Percentiles rank a stretch among this genome's conserved stretches.
These are phyloP conservation scores for Aspergillus bridgeri DNA, from an alignment of 495 filamentous ascomycete genomes.

Conservation along the genomic window DNA sequence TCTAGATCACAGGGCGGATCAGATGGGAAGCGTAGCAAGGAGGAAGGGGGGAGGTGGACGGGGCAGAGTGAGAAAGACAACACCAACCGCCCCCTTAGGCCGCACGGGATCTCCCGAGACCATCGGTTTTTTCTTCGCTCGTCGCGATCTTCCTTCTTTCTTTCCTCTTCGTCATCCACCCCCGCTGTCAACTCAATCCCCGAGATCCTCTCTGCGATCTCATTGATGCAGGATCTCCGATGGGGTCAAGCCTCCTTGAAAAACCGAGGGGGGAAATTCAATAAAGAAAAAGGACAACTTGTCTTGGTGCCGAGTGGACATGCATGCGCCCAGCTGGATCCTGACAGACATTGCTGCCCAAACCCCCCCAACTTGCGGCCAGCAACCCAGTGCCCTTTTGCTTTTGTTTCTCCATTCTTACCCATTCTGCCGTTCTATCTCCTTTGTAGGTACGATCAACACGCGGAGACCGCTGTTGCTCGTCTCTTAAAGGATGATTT, in stretches of 20 bases:
- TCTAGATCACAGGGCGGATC: not conserved
- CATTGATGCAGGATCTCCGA: constrained; percentile 11
- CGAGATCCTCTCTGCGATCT: constrained; percentile 9
- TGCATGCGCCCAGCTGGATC: constrained; percentile 22
- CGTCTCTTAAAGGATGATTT: constrained; percentile 21
- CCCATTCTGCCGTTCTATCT: constrained; percentile 14
- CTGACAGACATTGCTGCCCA: constrained; percentile 39
- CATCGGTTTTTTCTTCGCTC: not conserved
- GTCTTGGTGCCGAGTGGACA: constrained; percentile 19
- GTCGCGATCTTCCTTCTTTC: not conserved
- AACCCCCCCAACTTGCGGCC: constrained; percentile 16
- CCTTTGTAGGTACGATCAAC: constrained; percentile 22
- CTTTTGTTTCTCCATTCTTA: constrained; percentile 14
- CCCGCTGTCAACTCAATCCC: constrained; percentile 1
- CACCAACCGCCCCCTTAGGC: not conserved
- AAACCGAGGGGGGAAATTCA: not conserved
- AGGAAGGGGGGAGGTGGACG: not conserved
- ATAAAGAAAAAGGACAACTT: constrained; percentile 2
- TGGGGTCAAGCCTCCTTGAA: constrained; percentile 16
- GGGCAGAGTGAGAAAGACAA: no score
- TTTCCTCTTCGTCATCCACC: not conserved
- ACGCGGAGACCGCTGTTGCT: constrained; percentile 24
- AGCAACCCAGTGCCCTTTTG: constrained; percentile 14
- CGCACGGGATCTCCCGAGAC: not conserved
- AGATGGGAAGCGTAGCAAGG: not conserved